A percentile compares a stretch with the other conserved stretches of the same genome.
Evolutionary conservation across 768 basidiomycete species (phyloP).

Genomic region (Hygrophoropsis aurantiaca): DNA sequence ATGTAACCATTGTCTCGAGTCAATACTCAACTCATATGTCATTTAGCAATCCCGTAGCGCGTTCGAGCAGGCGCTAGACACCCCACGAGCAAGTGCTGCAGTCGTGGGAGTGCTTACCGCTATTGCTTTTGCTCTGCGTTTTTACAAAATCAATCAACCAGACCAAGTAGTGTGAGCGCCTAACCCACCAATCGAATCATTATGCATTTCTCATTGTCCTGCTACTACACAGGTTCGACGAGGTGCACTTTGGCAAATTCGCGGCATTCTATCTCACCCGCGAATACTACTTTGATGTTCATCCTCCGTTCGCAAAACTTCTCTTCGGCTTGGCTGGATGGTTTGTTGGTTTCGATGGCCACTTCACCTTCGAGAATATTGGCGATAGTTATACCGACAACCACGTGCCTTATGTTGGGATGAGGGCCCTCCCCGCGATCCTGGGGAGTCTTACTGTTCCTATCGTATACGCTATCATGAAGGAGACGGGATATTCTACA

Average conservation of each 20-base stretch:
- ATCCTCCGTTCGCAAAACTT: conserved; percentile 95
- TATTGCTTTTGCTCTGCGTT: conserved; percentile 79
- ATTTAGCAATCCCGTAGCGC: conserved; percentile 58
- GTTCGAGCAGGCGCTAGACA: conserved; percentile 63
- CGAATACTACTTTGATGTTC: conserved; percentile 99
- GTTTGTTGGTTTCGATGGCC: conserved; percentile 95
- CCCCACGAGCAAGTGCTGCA: conserved; percentile 57
- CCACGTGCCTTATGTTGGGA: conserved; percentile 91
- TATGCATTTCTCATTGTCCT: conserved; percentile 6
- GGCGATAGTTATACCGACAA: conserved; percentile 87
- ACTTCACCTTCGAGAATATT: conserved; percentile 92
- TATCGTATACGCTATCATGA: conserved; percentile 94
- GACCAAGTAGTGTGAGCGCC: conserved; percentile 87
- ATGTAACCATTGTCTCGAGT: conserved; percentile 19
- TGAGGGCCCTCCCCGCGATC: conserved; percentile 90
- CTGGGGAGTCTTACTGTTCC: conserved; percentile 89
- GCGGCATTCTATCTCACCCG: conserved; percentile 90
- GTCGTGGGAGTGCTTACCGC: conserved; percentile 67
- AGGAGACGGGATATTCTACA: conserved; percentile 95
- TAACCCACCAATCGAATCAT: neutral
- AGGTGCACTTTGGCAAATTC: conserved; percentile 99
- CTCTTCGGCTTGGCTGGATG: conserved; percentile 92
- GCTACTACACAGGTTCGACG: conserved; percentile 71
- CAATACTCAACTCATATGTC: conserved; percentile 9
- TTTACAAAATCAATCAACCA: conserved; percentile 93